Conservation (phyloP, 768 basidiomycete genomes). For the Tephrocybe sp. region DNA sequence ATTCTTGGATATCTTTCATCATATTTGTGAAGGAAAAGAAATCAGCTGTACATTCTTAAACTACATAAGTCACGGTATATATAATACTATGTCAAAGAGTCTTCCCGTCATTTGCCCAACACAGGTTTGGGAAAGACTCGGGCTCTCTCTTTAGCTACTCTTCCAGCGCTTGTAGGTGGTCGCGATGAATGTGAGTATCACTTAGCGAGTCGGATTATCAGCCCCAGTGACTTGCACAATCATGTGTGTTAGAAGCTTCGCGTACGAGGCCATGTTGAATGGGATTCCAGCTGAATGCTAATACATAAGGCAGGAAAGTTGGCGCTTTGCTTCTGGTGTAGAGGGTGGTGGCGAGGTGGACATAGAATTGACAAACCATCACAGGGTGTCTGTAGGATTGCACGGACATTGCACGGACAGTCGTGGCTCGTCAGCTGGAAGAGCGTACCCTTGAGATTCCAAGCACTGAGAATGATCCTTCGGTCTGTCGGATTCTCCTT, state of each 20-base stretch:
- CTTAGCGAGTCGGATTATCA: constrained; percentile 96
- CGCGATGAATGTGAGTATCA: constrained; percentile 93
- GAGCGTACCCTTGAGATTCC: constrained; percentile 92
- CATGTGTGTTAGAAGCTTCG: constrained; percentile 96
- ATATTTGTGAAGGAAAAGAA: background rate
- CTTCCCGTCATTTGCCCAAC: too few relatives aligned
- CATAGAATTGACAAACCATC: constrained; percentile 99
- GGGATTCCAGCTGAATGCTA: constrained; percentile 97
- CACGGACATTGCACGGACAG: too few relatives aligned
- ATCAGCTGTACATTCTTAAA: background rate
- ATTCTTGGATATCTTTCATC: background rate
- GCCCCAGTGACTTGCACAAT: constrained; percentile 85
- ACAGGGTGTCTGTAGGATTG: constrained; percentile 90
- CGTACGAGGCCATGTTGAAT: constrained; percentile 99
- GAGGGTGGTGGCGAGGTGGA: constrained; percentile 72
- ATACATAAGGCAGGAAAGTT: constrained; percentile 93
- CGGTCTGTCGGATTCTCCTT: constrained; percentile 91
- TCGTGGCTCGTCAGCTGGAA: constrained; percentile 10
- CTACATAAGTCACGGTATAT: too few relatives aligned
- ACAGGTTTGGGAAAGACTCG: constrained; percentile 76
- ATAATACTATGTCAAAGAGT: too few relatives aligned
- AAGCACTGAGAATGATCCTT: constrained; percentile 91
- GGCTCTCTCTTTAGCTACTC: constrained; percentile 79
- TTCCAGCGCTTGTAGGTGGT: constrained; percentile 87
- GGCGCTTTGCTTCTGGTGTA: constrained; percentile 51